Percentiles rank a stretch among this genome's conserved stretches.
Evolutionary conservation across 1,139 yeast genomes (phyloP).

Genomic region (Candida pseudocylindracea): DNA sequence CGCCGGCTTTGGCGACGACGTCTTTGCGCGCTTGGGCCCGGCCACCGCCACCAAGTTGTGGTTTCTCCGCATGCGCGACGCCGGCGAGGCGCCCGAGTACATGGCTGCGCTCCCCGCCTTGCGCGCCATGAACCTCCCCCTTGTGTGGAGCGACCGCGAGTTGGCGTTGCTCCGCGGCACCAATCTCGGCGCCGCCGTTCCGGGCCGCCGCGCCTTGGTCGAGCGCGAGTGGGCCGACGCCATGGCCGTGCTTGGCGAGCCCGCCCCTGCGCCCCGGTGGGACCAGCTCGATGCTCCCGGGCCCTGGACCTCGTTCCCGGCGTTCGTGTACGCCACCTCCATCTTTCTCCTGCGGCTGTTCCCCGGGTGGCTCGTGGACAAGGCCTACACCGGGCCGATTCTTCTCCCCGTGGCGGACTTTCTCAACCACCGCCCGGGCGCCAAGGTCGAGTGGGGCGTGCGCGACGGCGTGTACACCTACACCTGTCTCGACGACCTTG

Average conservation of each 20-base stretch:
- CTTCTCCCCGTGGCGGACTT: constrained; percentile 62
- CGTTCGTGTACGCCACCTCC: constrained; percentile 53
- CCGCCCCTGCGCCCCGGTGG: constrained; percentile 9
- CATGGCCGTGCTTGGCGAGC: constrained; percentile 13
- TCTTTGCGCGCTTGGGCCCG: too few species aligned
- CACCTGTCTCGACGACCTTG: constrained; percentile 2
- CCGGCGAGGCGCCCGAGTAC: constrained; percentile 12
- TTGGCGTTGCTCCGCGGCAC: constrained; percentile 36
- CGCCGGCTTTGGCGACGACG: too few species aligned
- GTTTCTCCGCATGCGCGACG: too few species aligned
- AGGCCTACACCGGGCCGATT: constrained; percentile 30
- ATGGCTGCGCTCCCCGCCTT: constrained; percentile 33
- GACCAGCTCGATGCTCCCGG: constrained; percentile 4
- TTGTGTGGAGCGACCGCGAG: constrained; percentile 35
- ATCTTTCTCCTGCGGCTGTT: constrained; percentile 62
- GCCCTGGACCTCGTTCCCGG: constrained; percentile 41
- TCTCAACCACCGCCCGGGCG: constrained; percentile 42
- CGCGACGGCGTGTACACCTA: constrained; percentile 9
- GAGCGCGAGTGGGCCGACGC: constrained; percentile 28
- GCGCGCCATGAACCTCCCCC: constrained; percentile 25
- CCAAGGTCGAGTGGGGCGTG: constrained; percentile 42
- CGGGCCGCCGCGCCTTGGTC: constrained; percentile 9
- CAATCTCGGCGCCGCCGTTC: constrained; percentile 20
- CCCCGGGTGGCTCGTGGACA: constrained; percentile 29
- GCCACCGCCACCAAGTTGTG: too few species aligned